A percentile compares a stretch with the other conserved stretches of the same genome.
Evolutionary conservation across 805 yeast genomes (phyloP).

Genomic region (Zygosaccharomyces gambellarensis): DNA sequence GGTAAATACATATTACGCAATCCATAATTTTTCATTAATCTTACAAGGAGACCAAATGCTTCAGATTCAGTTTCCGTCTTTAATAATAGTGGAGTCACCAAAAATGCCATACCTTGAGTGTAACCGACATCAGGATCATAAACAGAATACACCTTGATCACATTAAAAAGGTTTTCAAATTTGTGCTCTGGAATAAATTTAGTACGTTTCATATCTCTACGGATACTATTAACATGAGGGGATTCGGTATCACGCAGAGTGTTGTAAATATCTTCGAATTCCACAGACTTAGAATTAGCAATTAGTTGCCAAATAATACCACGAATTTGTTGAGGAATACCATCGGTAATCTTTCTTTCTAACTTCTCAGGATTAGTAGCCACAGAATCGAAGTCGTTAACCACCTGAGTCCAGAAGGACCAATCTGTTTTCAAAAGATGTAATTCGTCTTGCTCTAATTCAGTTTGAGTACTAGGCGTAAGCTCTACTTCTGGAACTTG

Average conservation of each 20-base stretch:
- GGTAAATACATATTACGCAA: constrained; percentile 74
- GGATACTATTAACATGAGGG: constrained; percentile 68
- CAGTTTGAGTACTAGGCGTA: constrained; percentile 24
- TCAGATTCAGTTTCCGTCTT: constrained; percentile 68
- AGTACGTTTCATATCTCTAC: constrained; percentile 80
- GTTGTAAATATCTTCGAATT: constrained; percentile 33
- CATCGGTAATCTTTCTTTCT: constrained; percentile 57
- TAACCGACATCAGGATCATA: constrained; percentile 93
- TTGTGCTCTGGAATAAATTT: constrained; percentile 66
- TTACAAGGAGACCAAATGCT: constrained; percentile 74
- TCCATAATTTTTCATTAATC: constrained; percentile 80
- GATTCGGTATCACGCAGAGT: constrained; percentile 49
- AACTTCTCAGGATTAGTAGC: constrained; percentile 59
- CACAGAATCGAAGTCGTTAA: constrained; percentile 66
- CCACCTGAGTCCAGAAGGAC: constrained; percentile 85
- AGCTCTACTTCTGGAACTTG: constrained; percentile 7
- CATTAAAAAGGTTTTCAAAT: constrained; percentile 59
- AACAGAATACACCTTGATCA: constrained; percentile 78
- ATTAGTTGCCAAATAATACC: constrained; percentile 93
- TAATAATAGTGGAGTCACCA: constrained; percentile 77
- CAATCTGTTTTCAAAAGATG: constrained; percentile 51
- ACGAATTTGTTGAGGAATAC: constrained; percentile 80
- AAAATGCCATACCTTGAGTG: constrained; percentile 97
- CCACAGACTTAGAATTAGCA: constrained; percentile 66
- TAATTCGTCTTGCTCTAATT: constrained; percentile 38